A percentile compares a stretch with the other conserved stretches of the same genome.
Conservation (phyloP, 2,329 filamentous ascomycete species). For the Fusarium anthophilum region DNA sequence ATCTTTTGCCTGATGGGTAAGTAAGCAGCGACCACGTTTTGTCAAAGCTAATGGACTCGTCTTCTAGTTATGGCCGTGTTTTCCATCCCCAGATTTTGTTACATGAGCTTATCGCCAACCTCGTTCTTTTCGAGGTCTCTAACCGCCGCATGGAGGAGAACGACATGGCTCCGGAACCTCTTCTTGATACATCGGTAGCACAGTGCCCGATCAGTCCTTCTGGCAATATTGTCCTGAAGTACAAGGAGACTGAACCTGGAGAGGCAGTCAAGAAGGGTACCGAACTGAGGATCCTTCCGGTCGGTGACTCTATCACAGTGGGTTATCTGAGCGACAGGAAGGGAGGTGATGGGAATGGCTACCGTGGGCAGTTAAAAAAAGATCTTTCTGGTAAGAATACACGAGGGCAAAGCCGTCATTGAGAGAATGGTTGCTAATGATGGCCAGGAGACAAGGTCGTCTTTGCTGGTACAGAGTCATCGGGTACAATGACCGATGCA, state of each 20-base stretch:
- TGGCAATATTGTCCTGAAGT: not conserved
- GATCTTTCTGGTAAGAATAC: not conserved
- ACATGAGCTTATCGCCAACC: conserved; percentile 2
- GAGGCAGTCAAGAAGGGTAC: not conserved
- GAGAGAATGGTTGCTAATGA: not conserved
- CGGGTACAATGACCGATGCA: not conserved
- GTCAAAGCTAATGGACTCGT: no score
- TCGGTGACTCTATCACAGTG: conserved; percentile 18
- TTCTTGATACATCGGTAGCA: not conserved
- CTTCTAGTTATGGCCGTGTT: not conserved
- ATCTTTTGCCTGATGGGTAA: conserved; percentile 16
- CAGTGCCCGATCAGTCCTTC: not conserved
- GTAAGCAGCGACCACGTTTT: not conserved
- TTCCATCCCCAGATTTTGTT: conserved; percentile 12
- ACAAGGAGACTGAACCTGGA: not conserved
- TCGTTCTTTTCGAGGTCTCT: conserved; percentile 1
- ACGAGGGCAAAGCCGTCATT: rapidly evolving
- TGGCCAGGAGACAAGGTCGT: not conserved
- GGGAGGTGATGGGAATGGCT: conserved; percentile 6
- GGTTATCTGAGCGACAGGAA: conserved; percentile 11
- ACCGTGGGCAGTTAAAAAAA: not conserved
- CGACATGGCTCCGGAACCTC: not conserved
- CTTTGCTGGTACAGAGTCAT: conserved; percentile 16
- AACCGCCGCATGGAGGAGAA: not conserved
- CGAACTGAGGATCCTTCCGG: conserved; percentile 3